Conservation (phyloP, 1,139 yeast species). For the Spencermartinsiella ligniputridi region DNA sequence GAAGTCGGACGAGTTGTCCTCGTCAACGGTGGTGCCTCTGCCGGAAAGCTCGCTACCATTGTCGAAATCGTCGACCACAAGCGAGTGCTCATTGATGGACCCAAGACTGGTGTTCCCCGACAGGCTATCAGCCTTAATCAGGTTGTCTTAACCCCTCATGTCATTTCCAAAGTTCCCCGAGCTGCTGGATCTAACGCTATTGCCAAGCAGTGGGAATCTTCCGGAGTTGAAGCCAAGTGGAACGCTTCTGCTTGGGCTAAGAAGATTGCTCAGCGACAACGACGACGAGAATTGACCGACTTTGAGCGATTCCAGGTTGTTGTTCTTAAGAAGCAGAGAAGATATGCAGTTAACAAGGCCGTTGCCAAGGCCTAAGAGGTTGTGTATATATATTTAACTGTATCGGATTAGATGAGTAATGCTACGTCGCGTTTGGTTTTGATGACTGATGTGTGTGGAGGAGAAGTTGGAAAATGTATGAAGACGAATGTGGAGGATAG, state of each 20-base stretch:
- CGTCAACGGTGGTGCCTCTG: slow-evolving; percentile 62
- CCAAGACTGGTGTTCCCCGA: slow-evolving; percentile 80
- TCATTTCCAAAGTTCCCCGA: slow-evolving; percentile 82
- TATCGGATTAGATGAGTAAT: slow-evolving; percentile 4
- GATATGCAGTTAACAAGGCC: slow-evolving; percentile 89
- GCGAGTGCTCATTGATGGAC: slow-evolving; percentile 98
- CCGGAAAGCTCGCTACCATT: slow-evolving; percentile 86
- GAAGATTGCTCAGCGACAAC: slow-evolving; percentile 92
- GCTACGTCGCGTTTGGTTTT: slow-evolving; percentile 2
- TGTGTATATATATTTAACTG: slow-evolving; percentile 9
- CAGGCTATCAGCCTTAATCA: slow-evolving; percentile 85
- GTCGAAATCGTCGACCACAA: slow-evolving; percentile 99
- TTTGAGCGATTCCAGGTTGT: slow-evolving; percentile 99
- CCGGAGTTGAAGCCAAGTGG: slow-evolving; percentile 89
- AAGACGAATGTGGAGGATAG: too few relatives aligned
- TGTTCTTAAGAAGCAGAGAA: slow-evolving; percentile 95
- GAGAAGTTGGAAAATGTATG: too few relatives aligned
- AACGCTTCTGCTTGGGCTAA: slow-evolving; percentile 93
- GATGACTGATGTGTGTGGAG: too few relatives aligned
- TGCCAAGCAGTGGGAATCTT: slow-evolving; percentile 89
- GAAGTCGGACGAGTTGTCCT: slow-evolving; percentile 99
- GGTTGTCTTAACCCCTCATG: slow-evolving; percentile 90
- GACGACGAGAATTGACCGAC: slow-evolving; percentile 89
- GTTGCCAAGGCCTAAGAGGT: slow-evolving; percentile 76
- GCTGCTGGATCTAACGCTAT: slow-evolving; percentile 87